These are phyloP conservation scores for Kuraishia floccosa DNA, from an alignment of 805 yeast genomes.

Conservation along the genomic window DNA sequence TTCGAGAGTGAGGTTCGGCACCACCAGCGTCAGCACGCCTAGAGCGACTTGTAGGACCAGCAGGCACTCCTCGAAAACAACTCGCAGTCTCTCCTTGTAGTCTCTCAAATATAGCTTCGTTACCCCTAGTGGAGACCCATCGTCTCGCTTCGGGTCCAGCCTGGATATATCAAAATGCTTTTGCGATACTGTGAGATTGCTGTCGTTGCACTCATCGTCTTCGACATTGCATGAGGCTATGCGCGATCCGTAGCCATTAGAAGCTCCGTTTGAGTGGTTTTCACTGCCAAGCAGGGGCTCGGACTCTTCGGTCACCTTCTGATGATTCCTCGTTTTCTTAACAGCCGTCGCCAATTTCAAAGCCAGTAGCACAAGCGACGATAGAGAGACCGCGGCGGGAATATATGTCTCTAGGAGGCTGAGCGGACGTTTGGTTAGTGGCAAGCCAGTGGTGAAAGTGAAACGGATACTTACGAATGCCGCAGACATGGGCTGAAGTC, in stretches of 20 bases:
- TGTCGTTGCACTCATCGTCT: too few species aligned
- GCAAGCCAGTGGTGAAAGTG: neutral
- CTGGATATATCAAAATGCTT: constrained; percentile 58
- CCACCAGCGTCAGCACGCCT: constrained; percentile 20
- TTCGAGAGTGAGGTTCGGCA: constrained; percentile 19
- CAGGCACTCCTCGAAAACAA: constrained; percentile 31
- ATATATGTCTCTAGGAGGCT: constrained; percentile 1
- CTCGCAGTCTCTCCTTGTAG: constrained; percentile 39
- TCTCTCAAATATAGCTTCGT: constrained; percentile 35
- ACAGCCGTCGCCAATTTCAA: neutral
- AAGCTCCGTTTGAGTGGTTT: too few species aligned
- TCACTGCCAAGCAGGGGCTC: constrained; percentile 4
- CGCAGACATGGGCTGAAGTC: constrained; percentile 1
- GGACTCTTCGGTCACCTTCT: constrained; percentile 4
- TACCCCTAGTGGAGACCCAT: constrained; percentile 53
- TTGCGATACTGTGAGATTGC: constrained; percentile 24
- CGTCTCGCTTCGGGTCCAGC: constrained; percentile 38
- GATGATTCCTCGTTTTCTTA: neutral
- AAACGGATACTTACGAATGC: neutral
- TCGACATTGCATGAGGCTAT: too few species aligned
- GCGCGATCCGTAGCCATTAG: too few species aligned
- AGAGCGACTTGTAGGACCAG: constrained; percentile 24
- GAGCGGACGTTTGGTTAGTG: neutral
- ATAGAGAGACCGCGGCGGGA: constrained; percentile 6
- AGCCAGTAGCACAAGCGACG: constrained; percentile 3